Base-by-base conservation (phyloP, 768 basidiomycete species). In the Tubosaeta brunneosetosa region DNA sequence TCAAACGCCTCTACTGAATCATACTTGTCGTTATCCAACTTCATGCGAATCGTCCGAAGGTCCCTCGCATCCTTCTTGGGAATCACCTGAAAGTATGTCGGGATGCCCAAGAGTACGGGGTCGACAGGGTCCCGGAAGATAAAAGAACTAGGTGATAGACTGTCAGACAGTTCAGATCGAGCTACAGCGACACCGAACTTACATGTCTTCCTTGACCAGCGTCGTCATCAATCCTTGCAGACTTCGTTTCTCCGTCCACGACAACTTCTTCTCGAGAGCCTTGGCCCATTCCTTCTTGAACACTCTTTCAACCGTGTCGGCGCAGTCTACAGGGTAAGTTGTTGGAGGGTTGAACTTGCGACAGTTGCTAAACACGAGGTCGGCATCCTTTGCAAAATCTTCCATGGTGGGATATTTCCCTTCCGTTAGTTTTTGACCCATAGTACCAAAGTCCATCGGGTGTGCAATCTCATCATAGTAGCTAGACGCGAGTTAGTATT, bases 361-460 rank as follows among this genome's bases (percentile, higher is more conserved):
- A 68, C 94, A 97, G 63, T 99, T 99, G 65, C 69, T 76, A 64
- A 97, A 86, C 44, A 97, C 81, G 5, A 94, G 81, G 49, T 89
- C 84, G 47, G 90, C 73, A 60, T 97, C 94, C 55, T 77, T 77
- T 51, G 77, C 82, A 55, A 98, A 86, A 0, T 85, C 82, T 47
- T 88, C 91, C 86, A 94, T 91, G 2, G 81, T 85, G 12, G 72
- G 58, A 66, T 98, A 99, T 61, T 79, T 74, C 45, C 77, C 80
- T 47, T 80, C 73, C 36, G 77, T 75, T 54, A 97, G 72, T 63
- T 89, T 91, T 36, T 75, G 72, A 13, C 68, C 67, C 59, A 97
- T 88, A 2, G 94, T 95, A 9, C 82, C 82, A 48, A 97, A 84
- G 70, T 97, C 94, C 95, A 97, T 97, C 6, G 95, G 95, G 58